Evolutionary conservation across 1,284 basidiomycete species (phyloP), one percentile per base, ranked within the genome.

Genomic region (Pterulicium gracile): DNA sequence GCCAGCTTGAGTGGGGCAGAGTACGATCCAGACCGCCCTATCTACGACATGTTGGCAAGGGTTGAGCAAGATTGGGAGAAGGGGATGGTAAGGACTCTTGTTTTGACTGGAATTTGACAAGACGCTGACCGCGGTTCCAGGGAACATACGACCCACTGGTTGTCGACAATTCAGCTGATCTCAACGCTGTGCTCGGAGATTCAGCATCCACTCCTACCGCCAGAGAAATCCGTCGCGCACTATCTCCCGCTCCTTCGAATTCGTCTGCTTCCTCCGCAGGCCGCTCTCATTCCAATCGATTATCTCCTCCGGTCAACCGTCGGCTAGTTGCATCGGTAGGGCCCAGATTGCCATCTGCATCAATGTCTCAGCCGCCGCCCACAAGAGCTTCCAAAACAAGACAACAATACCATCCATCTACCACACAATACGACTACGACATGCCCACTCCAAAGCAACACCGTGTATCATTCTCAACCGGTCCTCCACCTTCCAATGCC

Each of bases 21-120:
- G 58, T 93, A 88, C 54, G 89, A 93, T 58, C 88, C 89, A 1
- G 89, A 93, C 43, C 69, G 90, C 36, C 85, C 84, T 13, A 61
- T 93, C 19, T 77, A 85, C 49, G 76, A 79, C 32, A 83, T 88
- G 58, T 74, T 87, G 47, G 76, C 73, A 23, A 75, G 75, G 44
- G 73, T 73, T 20, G 66, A 68, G 72, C 70, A 3, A 67, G 67
- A 45, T 73, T 72, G 5, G 69, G 66, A 58, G 66, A 69, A 45
- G 55, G 66, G 23, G 67, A 67, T 48, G 27, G 77, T 74, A 50
- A 48, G 58, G 49, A 15, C 27, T 42, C 42, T 41, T 24, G 22
- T 47, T 45, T 53, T 45, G 18, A 5, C 10, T 34, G 27, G 15
- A n/a, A 22, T 44, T 32, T 7, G 43, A 42, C 23, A 42, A 45